phyloP scores from a whole-genome alignment of 169 alveolate species.

The Eimeria necatrix region DNA sequence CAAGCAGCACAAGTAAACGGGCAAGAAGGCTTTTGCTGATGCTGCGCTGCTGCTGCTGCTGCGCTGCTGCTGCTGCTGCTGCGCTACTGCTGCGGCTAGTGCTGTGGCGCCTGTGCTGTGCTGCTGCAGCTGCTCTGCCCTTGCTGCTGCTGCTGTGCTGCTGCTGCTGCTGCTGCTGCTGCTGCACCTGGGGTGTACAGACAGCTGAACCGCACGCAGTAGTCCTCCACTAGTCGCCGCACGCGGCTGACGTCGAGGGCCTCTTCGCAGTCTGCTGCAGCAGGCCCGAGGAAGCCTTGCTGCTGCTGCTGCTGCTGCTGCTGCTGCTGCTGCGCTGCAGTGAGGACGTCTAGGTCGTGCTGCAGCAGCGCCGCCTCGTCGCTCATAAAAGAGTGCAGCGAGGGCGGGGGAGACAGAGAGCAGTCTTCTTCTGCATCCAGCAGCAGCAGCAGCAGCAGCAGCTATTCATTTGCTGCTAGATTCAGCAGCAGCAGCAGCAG shows the following conservation, averaged over 20 bases:
- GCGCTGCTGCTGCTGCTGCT: background rate
- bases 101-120: background rate
- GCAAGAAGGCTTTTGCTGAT: background rate
- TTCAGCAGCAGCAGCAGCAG: background rate
- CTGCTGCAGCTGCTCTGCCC: background rate
- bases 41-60: slow-evolving; percentile 5
- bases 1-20: background rate
- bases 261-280: slow-evolving; percentile 14
- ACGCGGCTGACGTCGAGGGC: background rate
- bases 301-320: slow-evolving; percentile 14
- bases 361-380: slow-evolving; percentile 55
- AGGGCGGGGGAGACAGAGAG: background rate
- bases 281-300: background rate
- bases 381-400: background rate
- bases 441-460: slow-evolving; percentile 53
- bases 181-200: slow-evolving; percentile 54
- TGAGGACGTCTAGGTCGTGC: slow-evolving; percentile 25
- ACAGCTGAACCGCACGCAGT: slow-evolving; percentile 21
- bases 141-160: slow-evolving; percentile 3
- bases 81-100: background rate
- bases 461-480: background rate
- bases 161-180: slow-evolving; percentile 15
- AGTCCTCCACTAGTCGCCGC: slow-evolving; percentile 14
- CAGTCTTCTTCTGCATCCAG: slow-evolving; percentile 23
- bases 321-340: background rate